Conservation (phyloP, 2,329 filamentous ascomycete genomes). For the Trichoderma simmonsii region DNA sequence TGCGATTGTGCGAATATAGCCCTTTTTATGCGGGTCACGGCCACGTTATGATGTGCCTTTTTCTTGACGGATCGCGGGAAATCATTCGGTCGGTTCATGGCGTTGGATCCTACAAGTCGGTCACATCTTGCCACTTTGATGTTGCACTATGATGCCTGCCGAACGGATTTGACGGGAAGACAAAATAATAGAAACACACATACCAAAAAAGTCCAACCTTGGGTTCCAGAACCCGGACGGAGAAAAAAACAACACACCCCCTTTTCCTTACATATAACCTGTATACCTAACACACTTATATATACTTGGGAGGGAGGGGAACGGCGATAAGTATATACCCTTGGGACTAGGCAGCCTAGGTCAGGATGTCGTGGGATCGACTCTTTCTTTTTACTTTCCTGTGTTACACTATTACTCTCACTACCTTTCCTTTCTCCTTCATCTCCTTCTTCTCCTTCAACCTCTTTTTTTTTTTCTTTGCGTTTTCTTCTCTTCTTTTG, state of each 20-base stretch:
- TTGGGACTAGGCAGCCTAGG: constrained; percentile 15
- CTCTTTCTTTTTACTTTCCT: constrained; percentile 2
- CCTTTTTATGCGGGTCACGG: constrained; percentile 6
- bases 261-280: constrained; percentile 13
- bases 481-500: constrained; percentile 3
- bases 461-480: background rate
- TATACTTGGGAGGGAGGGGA: constrained; percentile 15
- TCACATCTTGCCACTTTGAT: background rate
- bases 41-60: constrained; percentile 9
- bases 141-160: constrained; percentile 4
- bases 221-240: background rate
- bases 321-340: constrained; percentile 17
- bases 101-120: constrained; percentile 2
- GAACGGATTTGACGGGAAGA: background rate
- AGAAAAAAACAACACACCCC: background rate
- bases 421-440: constrained; percentile 14
- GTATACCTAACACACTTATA: constrained; percentile 19
- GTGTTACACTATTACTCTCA: constrained; percentile 6
- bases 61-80: constrained; percentile 8
- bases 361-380: constrained; percentile 11
- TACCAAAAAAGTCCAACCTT: background rate
- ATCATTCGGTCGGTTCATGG: constrained; percentile 7
- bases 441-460: background rate
- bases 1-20: constrained; percentile 16
- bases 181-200: background rate